Conservation (phyloP, 2,329 filamentous ascomycete genomes). For the Sporothrix humicola region DNA sequence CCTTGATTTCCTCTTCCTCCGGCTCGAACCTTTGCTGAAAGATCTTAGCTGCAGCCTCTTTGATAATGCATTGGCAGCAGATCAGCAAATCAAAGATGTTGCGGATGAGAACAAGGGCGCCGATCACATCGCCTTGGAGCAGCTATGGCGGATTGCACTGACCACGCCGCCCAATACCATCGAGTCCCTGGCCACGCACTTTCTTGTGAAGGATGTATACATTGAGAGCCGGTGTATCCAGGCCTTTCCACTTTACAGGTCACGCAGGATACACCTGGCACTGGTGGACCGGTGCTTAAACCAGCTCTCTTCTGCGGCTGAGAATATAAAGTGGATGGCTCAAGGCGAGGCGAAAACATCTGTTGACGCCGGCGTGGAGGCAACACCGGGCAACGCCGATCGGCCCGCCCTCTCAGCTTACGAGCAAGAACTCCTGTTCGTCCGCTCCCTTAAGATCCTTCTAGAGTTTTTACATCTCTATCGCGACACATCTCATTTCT, state of each 20-base stretch:
- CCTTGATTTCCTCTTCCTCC: conserved; percentile 65
- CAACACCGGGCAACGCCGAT: neutral
- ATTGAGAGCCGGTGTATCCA: conserved; percentile 60
- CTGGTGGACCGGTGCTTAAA: conserved; percentile 75
- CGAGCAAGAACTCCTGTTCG: conserved; percentile 67
- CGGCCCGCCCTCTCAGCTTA: conserved; percentile 34
- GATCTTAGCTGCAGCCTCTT: conserved; percentile 53
- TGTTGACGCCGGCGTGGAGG: neutral
- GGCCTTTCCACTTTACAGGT: conserved; percentile 56
- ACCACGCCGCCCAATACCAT: conserved; percentile 69
- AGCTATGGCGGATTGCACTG: conserved; percentile 84
- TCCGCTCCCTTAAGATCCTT: conserved; percentile 71
- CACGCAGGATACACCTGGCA: conserved; percentile 66
- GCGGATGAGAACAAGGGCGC: conserved; percentile 57
- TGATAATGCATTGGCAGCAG: conserved; percentile 41
- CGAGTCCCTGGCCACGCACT: conserved; percentile 69
- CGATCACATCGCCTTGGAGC: conserved; percentile 64
- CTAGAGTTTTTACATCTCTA: conserved; percentile 70
- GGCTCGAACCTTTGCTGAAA: conserved; percentile 48
- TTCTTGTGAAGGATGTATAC: conserved; percentile 74
- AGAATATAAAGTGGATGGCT: conserved; percentile 57
- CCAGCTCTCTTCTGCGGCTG: conserved; percentile 69
- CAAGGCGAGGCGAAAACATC: conserved; percentile 57
- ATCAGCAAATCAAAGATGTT: conserved; percentile 37
- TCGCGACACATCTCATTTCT: conserved; percentile 65